Evolutionary conservation across 2,329 filamentous ascomycete genomes (phyloP), one percentile per base, ranked within the genome.

Genomic region (Phoma sp.): DNA sequence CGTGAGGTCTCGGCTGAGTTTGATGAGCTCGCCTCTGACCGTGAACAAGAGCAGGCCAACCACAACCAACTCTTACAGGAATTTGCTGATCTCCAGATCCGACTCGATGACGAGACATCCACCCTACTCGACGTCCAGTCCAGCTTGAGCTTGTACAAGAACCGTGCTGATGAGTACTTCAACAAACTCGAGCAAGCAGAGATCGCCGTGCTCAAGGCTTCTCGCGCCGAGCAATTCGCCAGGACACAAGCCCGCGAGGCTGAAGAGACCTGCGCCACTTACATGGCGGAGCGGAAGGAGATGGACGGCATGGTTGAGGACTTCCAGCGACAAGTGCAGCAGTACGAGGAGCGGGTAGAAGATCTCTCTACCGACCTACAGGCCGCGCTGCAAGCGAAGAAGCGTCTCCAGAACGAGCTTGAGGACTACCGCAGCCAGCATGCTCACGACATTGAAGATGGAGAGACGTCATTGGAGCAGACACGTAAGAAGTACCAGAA

Each of bases 401-500:
- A 93, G 78, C 87, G 93, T 54, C 87, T 98, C 20, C 93, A 99
- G 74, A 93, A 98, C 71, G 93, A 99, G 78, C 88, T 99, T 2
- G 93, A 98, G 75, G 93, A 99, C 76, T 99, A 98, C 80, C 87
- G 95, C 56, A 96, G 88, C 71, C 93, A 97, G 76, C 87, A 93
- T 39, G 93, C 93, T 53, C 96, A 96, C 75, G 95, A 98, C 67
- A 91, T 98, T 50, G 95, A 98, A 75, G 93, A 99, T 76, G 97
- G 95, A 75, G 93, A 98, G 76, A 89, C 89, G 9, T 95, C 91
- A 63, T 90, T 97, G 85, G 95, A 99, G 77, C 93, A 98, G 76
- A 97, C 93, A 36, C 87, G 93, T 68, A 95, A 93, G 82, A 99
- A 98, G 81, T 99, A 98, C 73, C 95, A 98, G 73, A 85, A 88